phyloP scores from a whole-genome alignment of 1,284 basidiomycete genomes.

The Sutorius eximius region DNA sequence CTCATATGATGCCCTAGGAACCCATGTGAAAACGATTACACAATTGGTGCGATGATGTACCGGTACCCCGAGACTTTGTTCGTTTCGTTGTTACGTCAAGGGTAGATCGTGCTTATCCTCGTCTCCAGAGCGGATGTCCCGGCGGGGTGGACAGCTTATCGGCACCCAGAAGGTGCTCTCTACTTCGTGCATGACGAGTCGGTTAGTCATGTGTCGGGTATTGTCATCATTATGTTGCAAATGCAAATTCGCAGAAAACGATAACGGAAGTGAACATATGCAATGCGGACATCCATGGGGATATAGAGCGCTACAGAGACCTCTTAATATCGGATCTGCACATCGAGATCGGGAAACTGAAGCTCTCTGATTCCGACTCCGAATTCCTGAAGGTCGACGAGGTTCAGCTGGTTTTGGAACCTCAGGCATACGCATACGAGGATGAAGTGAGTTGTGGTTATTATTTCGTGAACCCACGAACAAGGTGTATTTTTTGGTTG shows the following conservation, averaged over 20 bases:
- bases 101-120: not conserved
- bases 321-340: slow-evolving; percentile 16
- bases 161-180: slow-evolving; percentile 32
- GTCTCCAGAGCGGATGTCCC: slow-evolving; percentile 5
- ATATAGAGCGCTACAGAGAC: slow-evolving; percentile 25
- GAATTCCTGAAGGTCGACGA: slow-evolving; percentile 17
- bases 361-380: not conserved
- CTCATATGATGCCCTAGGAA: slow-evolving; percentile 15
- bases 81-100: slow-evolving; percentile 4
- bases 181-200: slow-evolving; percentile 29
- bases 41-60: slow-evolving; percentile 20
- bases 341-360: slow-evolving; percentile 2
- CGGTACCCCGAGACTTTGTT: slow-evolving; percentile 21
- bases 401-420: slow-evolving; percentile 34
- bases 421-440: not conserved
- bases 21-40: not conserved
- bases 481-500: slow-evolving; percentile 33
- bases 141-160: slow-evolving; percentile 24
- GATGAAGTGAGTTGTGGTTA: slow-evolving; percentile 25
- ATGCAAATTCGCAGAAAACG: slow-evolving; percentile 26
- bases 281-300: slow-evolving; percentile 11
- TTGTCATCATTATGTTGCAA: not conserved
- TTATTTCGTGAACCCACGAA: slow-evolving; percentile 32
- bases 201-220: slow-evolving; percentile 20
- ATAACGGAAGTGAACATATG: slow-evolving; percentile 32